Conservation (phyloP, 2,329 filamentous ascomycete species). For the Sphaerostilbella broomeana region DNA sequence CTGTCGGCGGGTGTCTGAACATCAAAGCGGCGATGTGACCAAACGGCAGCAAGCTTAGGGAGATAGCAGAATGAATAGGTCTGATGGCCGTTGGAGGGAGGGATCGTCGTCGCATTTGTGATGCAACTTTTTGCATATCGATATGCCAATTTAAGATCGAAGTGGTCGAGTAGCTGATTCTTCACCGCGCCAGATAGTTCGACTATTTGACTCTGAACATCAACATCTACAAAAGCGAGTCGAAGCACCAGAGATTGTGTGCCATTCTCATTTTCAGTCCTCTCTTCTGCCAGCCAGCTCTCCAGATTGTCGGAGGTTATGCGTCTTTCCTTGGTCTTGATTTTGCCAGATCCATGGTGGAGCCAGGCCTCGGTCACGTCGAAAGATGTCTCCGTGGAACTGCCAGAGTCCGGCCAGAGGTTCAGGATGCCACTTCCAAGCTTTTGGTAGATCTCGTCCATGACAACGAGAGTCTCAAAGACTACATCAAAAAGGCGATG, state of each 20-base stretch:
- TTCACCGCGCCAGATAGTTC: conserved; percentile 20
- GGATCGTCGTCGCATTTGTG: conserved; percentile 27
- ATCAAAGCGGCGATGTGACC: conserved; percentile 25
- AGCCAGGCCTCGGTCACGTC: conserved; percentile 26
- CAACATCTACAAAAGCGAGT: conserved; percentile 23
- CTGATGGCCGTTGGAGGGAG: conserved; percentile 14
- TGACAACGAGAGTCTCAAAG: conserved; percentile 2
- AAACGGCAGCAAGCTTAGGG: conserved; percentile 33
- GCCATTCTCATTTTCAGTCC: conserved; percentile 6
- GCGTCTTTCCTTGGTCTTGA: conserved; percentile 12
- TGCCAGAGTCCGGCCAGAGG: conserved; percentile 15
- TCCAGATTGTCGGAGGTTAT: conserved; percentile 10
- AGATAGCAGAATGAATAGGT: conserved; percentile 30
- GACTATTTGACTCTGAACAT: conserved; percentile 18
- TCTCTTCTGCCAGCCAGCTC: conserved; percentile 21
- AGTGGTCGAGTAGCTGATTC: conserved; percentile 20
- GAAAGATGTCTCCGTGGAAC: conserved; percentile 17
- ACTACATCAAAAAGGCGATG: not conserved
- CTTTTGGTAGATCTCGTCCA: conserved; percentile 29
- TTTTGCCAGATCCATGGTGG: conserved; percentile 16
- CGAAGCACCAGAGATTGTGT: conserved; percentile 24
- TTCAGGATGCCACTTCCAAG: conserved; percentile 23
- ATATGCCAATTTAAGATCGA: conserved; percentile 26
- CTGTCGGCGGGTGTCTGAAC: conserved; percentile 4
- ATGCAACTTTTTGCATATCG: conserved; percentile 29